phyloP scores from a whole-genome alignment of 371 early-diverging fungal genomes.

The Umbelopsis sp. region DNA sequence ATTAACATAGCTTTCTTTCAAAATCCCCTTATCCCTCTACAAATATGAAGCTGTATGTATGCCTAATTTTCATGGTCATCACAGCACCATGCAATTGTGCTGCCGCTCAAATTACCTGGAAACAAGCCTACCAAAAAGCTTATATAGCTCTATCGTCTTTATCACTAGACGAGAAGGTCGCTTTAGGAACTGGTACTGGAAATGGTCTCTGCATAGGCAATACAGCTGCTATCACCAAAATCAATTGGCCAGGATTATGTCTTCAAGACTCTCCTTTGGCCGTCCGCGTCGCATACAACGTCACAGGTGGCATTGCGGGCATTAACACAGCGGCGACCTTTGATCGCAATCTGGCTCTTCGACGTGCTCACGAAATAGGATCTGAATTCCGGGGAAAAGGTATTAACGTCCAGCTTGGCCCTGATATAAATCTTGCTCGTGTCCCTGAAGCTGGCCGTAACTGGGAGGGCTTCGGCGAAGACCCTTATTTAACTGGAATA shows the following conservation, averaged over 20 bases:
- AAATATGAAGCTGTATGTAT: neutral
- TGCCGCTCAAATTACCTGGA: conserved; percentile 20
- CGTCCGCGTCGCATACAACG: conserved; percentile 41
- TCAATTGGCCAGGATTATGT: conserved; percentile 52
- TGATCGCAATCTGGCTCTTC: conserved; percentile 39
- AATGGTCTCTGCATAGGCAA: conserved; percentile 44
- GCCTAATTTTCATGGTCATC: neutral
- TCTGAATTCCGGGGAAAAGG: conserved; percentile 51
- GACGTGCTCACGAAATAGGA: conserved; percentile 50
- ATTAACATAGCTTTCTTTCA: neutral
- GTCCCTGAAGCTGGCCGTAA: conserved; percentile 49
- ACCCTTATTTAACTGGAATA: conserved; percentile 53
- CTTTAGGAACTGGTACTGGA: conserved; percentile 33
- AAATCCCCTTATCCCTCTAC: neutral
- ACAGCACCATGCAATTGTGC: neutral
- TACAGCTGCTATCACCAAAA: conserved; percentile 29
- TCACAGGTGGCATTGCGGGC: conserved; percentile 45
- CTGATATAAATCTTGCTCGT: conserved; percentile 36
- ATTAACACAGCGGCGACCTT: conserved; percentile 55
- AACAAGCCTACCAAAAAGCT: conserved; percentile 22
- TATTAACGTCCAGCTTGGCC: conserved; percentile 41
- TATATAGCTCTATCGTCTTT: conserved; percentile 17
- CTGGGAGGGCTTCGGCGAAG: conserved; percentile 57
- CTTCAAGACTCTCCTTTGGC: conserved; percentile 59
- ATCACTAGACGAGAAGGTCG: conserved; percentile 24